Evolutionary conservation across 2,329 filamentous ascomycete species (phyloP).

Genomic region (Cylindrodendrum hubeiense): DNA sequence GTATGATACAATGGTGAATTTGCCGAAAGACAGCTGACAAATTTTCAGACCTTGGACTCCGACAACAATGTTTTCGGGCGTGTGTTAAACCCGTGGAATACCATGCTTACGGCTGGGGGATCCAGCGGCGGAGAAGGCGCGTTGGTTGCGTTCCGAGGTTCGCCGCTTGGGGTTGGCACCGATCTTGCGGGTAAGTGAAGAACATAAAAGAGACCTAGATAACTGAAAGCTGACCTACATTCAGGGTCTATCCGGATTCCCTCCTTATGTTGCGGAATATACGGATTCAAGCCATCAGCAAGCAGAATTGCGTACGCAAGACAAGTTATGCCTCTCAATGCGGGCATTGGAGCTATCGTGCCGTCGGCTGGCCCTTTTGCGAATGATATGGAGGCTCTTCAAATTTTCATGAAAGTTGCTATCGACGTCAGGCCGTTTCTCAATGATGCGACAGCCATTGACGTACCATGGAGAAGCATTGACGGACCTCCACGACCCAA

Average conservation of each 20-base stretch:
- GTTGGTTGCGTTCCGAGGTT: conserved; percentile 49
- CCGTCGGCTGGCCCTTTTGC: conserved; percentile 23
- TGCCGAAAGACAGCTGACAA: not conserved
- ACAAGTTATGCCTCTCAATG: conserved; percentile 11
- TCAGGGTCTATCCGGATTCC: conserved; percentile 44
- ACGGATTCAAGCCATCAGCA: conserved; percentile 28
- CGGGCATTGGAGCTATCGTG: conserved; percentile 10
- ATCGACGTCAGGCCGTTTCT: conserved; percentile 4
- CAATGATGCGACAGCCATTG: conserved; percentile 18
- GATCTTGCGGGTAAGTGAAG: conserved; percentile 47
- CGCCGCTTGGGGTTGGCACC: conserved; percentile 48
- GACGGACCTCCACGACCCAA: not conserved
- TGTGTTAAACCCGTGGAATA: conserved; percentile 69
- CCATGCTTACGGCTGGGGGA: conserved; percentile 69
- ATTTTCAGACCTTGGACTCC: conserved; percentile 17
- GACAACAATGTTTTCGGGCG: conserved; percentile 67
- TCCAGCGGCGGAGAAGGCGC: conserved; percentile 66
- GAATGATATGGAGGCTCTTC: conserved; percentile 20
- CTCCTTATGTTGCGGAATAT: conserved; percentile 36
- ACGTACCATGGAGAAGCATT: conserved; percentile 22
- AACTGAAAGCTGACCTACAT: not conserved
- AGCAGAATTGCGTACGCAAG: conserved; percentile 23
- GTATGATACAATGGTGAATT: not conserved
- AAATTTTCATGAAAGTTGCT: conserved; percentile 13
- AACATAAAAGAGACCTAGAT: too few species aligned